These are phyloP conservation scores for Cladosporium sp. DNA, from an alignment of 2,329 filamentous ascomycete genomes.

Conservation along the genomic window DNA sequence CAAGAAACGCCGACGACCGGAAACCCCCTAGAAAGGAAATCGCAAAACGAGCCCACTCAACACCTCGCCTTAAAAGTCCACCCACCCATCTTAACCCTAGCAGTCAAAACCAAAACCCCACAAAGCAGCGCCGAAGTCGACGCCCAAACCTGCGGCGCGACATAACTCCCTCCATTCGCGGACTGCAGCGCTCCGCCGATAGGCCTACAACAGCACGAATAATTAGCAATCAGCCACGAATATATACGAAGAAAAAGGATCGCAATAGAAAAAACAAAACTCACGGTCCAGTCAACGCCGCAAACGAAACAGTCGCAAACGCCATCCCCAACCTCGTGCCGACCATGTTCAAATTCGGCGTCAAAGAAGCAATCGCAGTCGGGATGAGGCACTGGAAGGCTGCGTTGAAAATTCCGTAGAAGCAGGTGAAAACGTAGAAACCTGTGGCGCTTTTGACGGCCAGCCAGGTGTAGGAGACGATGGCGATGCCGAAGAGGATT, in stretches of 20 bases:
- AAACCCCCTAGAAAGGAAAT: neutral
- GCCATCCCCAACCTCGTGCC: constrained; percentile 47
- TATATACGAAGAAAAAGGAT: too few relatives aligned
- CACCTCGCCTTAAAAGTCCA: constrained; percentile 20
- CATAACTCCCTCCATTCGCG: constrained; percentile 35
- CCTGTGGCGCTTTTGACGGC: constrained; percentile 39
- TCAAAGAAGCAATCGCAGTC: constrained; percentile 39
- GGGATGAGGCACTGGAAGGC: constrained; percentile 45
- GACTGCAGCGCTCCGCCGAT: constrained; percentile 44
- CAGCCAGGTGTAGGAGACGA: constrained; percentile 55
- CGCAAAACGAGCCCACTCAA: neutral
- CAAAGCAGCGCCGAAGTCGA: constrained; percentile 24
- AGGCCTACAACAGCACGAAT: constrained; percentile 20
- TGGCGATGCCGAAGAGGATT: constrained; percentile 39
- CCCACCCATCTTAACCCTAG: constrained; percentile 24
- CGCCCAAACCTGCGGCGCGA: constrained; percentile 41
- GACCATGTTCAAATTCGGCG: constrained; percentile 41
- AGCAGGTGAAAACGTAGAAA: constrained; percentile 40
- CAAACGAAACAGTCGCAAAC: constrained; percentile 41
- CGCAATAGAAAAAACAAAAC: neutral
- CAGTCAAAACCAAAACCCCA: constrained; percentile 17
- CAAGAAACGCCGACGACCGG: neutral
- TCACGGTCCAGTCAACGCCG: constrained; percentile 40
- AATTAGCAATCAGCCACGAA: neutral
- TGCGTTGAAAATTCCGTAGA: constrained; percentile 43